Percentiles rank a stretch among this genome's conserved stretches.
Evolutionary conservation across 225 moss, liverwort and hornwort genomes (phyloP).

Genomic region (Polytrichum commune): DNA sequence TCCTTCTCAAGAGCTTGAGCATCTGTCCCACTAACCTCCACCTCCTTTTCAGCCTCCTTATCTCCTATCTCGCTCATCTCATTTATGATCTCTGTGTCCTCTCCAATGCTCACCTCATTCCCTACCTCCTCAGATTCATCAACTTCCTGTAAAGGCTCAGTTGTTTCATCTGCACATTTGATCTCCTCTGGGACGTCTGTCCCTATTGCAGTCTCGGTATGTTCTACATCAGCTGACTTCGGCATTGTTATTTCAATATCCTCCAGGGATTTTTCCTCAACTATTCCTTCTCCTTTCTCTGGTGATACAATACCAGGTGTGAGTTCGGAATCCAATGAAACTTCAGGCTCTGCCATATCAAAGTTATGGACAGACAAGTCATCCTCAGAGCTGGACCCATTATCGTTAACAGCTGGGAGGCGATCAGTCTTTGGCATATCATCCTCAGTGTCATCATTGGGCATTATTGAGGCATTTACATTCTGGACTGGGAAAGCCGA

Average conservation of each 20-base stretch:
- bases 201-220: conserved; percentile 6
- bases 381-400: conserved; percentile 22
- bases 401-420: conserved; percentile 46
- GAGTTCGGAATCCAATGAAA: conserved; percentile 9
- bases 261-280: conserved; percentile 11
- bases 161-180: conserved; percentile 4
- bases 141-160: conserved; percentile 2
- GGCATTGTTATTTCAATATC: conserved; percentile 16
- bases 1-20: neutral
- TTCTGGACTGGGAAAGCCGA: conserved; percentile 74
- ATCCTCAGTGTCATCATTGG: conserved; percentile 47
- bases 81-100: neutral
- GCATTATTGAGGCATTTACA: conserved; percentile 53
- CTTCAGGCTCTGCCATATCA: conserved; percentile 31
- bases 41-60: conserved; percentile 1
- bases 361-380: conserved; percentile 22
- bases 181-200: conserved; percentile 9
- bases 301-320: conserved; percentile 5
- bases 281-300: conserved; percentile 16
- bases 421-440: conserved; percentile 65
- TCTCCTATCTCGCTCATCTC: neutral
- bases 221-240: conserved; percentile 19
- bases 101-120: neutral
- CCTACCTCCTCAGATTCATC: neutral
- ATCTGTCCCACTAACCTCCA: conserved; percentile 15